Conservation (phyloP, 257 asterid species). For the Rauvolfia tetraphylla region DNA sequence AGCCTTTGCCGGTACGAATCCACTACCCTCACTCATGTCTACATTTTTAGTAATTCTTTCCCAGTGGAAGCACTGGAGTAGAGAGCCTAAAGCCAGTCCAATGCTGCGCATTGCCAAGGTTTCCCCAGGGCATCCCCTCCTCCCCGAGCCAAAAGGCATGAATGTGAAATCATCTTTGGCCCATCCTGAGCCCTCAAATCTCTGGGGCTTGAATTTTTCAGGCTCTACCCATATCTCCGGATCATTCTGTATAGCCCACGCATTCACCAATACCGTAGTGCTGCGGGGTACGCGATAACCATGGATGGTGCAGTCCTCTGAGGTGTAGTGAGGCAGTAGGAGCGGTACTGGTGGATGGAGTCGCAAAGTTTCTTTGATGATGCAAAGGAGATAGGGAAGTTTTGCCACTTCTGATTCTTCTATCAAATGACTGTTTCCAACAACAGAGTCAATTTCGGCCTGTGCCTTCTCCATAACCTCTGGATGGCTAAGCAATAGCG, state of each 20-base stretch:
- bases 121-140: conserved; percentile 33
- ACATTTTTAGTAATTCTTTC: conserved; percentile 23
- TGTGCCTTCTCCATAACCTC: conserved; percentile 28
- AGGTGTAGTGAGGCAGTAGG: conserved; percentile 59
- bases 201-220: conserved; percentile 48
- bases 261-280: conserved; percentile 51
- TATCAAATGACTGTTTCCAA: conserved; percentile 25
- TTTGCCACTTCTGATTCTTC: conserved; percentile 28
- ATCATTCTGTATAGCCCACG: conserved; percentile 64
- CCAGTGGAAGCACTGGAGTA: conserved; percentile 31
- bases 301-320: conserved; percentile 49
- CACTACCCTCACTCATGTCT: background rate
- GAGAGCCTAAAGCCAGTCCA: conserved; percentile 29
- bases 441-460: conserved; percentile 24
- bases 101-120: conserved; percentile 29
- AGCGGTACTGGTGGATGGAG: conserved; percentile 55
- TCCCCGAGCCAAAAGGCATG: conserved; percentile 28
- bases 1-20: background rate
- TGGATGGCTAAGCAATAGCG: conserved; percentile 24
- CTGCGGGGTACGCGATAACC: conserved; percentile 48
- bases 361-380: conserved; percentile 58
- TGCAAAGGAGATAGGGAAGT: conserved; percentile 47
- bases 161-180: conserved; percentile 22
- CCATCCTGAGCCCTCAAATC: conserved; percentile 32
- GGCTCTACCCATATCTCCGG: conserved; percentile 59